Evolutionary conservation across 768 basidiomycete genomes (phyloP).

Genomic region (Termitomyces sp.): DNA sequence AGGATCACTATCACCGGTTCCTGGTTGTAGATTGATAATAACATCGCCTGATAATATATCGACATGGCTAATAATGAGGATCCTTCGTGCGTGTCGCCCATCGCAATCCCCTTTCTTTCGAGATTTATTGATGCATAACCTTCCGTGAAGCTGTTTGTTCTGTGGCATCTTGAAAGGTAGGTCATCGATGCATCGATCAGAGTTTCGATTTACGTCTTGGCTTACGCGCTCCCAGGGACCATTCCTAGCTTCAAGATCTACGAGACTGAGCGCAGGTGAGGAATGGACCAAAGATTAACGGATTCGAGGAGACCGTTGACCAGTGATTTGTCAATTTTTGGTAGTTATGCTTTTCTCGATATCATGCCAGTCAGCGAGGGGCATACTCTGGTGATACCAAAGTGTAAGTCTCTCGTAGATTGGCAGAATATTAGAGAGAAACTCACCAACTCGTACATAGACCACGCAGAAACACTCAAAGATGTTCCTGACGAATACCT

Average conservation of each 20-base stretch:
- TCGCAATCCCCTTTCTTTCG: neutral
- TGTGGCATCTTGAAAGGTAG: neutral
- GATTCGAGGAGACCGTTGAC: too few relatives aligned
- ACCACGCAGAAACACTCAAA: too few relatives aligned
- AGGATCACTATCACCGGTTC: too few relatives aligned
- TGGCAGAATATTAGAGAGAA: too few relatives aligned
- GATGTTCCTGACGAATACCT: too few relatives aligned
- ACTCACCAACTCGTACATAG: too few relatives aligned
- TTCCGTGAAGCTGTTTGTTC: neutral
- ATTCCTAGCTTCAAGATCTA: neutral
- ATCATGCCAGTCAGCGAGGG: too few relatives aligned
- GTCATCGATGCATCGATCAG: neutral
- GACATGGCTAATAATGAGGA: neutral
- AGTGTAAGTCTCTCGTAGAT: too few relatives aligned
- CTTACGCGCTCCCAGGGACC: neutral
- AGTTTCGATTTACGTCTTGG: neutral
- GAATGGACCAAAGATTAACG: neutral
- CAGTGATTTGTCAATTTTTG: too few relatives aligned
- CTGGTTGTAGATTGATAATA: neutral
- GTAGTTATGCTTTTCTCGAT: too few relatives aligned
- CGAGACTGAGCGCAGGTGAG: neutral
- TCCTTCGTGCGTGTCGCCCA: neutral
- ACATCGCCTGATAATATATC: neutral
- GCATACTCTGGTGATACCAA: too few relatives aligned
- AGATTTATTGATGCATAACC: neutral